Percentiles rank a stretch among this genome's conserved stretches.
phyloP scores from a whole-genome alignment of 129 eudicot genomes.

The Flaveria linearis region DNA sequence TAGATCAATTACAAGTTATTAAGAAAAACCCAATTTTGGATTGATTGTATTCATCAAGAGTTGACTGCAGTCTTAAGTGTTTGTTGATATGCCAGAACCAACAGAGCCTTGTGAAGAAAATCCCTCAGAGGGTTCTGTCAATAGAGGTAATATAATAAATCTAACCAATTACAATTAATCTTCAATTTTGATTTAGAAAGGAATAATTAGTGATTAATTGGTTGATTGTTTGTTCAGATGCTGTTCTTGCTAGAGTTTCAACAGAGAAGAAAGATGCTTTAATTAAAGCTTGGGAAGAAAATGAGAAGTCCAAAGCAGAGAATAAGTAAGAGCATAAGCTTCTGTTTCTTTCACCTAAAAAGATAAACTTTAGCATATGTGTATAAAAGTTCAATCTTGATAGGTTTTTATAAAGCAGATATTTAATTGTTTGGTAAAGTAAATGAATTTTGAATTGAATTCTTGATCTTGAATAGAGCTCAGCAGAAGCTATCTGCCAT shows the following conservation, averaged over 20 bases:
- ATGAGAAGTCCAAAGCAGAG: constrained; percentile 89
- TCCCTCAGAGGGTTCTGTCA: constrained; percentile 63
- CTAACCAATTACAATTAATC: not conserved
- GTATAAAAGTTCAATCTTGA: not conserved
- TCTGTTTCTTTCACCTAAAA: too few species aligned
- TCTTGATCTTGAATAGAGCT: constrained; percentile 53
- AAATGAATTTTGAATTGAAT: not conserved
- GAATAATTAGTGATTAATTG: not conserved
- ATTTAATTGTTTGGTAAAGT: not conserved
- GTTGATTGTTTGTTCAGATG: constrained; percentile 43
- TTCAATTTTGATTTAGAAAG: not conserved
- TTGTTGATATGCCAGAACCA: constrained; percentile 43
- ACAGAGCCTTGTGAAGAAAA: constrained; percentile 63
- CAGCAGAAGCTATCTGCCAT: constrained; percentile 61
- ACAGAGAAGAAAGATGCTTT: constrained; percentile 79
- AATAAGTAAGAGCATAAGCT: constrained; percentile 62
- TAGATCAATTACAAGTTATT: too few species aligned
- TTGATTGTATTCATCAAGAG: not conserved
- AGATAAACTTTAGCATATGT: too few species aligned
- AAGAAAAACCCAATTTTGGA: not conserved
- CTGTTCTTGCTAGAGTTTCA: constrained; percentile 78
- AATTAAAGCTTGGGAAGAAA: constrained; percentile 98
- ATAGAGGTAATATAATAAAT: constrained; percentile 57
- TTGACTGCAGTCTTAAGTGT: constrained; percentile 28
- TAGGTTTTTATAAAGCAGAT: not conserved